Base-by-base conservation (phyloP, 345 rosid genomes). In the Excoecaria cochinchinensis region DNA sequence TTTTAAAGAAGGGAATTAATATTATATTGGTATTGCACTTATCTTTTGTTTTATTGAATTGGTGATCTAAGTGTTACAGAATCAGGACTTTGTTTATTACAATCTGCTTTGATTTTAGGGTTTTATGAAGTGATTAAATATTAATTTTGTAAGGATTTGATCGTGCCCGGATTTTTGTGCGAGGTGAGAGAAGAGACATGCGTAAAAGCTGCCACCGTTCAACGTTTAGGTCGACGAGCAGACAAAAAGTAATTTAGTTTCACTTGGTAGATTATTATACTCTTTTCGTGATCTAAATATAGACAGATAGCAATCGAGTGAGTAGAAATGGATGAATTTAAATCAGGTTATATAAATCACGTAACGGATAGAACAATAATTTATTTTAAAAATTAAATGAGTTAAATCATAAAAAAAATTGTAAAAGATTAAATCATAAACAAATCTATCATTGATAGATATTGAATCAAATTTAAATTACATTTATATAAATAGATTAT, bases 131-230 rank as follows among this genome's bases (percentile, higher is more conserved):
- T 61, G 80, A 70, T 80, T 78, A 77, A 73, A 70, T 70, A 70
- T 69, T 56, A 72, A 70, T 70, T 22, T 52, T 80, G 76, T 65
- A 39, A 71, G 72, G 83, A 76, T 84, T 70, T 81, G 83, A 83
- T 87, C 84, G 63, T 80, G 74, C 91, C 81, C 78, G 84, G 80
- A 60, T 85, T 86, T 88, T 88, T 80, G 89, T 82, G 89, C 87
- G 64, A 8, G 12, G 70, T 44, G 47, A 76, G 79, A 81, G 85
- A 85, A 79, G 81, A 81, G 86, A 85, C 83, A 85, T 81, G 86
- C 87, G 85, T 76, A 86, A 90, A 90, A 90, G 92, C 90, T 84
- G 89, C 90, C 92, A 89, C 89, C 86, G 78, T 86, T 87, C 86
- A 90, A 90, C 83, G 81, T 85, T 83, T 84, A 81, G 92, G 88